These are phyloP conservation scores for Castanopsis chinensis DNA, from an alignment of 306 rosid genomes.

Conservation along the genomic window DNA sequence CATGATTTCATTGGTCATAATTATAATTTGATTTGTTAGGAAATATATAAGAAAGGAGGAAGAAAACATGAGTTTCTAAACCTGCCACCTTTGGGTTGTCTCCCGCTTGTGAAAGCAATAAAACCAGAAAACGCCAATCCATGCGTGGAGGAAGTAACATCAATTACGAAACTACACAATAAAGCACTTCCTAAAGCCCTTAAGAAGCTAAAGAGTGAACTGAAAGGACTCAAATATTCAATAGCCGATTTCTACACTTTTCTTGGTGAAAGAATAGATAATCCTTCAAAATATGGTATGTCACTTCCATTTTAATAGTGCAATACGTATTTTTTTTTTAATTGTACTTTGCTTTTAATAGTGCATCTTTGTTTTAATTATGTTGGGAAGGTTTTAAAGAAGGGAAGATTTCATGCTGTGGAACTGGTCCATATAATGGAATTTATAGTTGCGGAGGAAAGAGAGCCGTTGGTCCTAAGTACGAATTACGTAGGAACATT, in stretches of 20 bases:
- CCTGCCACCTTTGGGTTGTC: constrained; percentile 24
- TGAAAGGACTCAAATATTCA: background rate
- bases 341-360: too few relatives aligned
- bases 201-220: background rate
- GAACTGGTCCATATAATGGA: constrained; percentile 46
- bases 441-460: constrained; percentile 43
- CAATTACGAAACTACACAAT: constrained; percentile 29
- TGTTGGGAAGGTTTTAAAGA: constrained; percentile 36
- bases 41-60: background rate
- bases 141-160: constrained; percentile 17
- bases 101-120: constrained; percentile 6
- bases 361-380: background rate
- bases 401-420: constrained; percentile 46
- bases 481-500: constrained; percentile 29
- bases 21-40: background rate
- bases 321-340: too few relatives aligned
- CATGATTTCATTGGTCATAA: too few relatives aligned
- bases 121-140: constrained; percentile 6
- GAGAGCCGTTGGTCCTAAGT: constrained; percentile 22
- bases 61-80: constrained; percentile 1
- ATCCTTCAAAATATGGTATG: background rate
- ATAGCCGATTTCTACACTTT: background rate
- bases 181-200: constrained; percentile 19
- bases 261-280: background rate
- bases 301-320: background rate